Base-by-base conservation (phyloP, 805 yeast species). In the Suhomyces kilbournensis region DNA sequence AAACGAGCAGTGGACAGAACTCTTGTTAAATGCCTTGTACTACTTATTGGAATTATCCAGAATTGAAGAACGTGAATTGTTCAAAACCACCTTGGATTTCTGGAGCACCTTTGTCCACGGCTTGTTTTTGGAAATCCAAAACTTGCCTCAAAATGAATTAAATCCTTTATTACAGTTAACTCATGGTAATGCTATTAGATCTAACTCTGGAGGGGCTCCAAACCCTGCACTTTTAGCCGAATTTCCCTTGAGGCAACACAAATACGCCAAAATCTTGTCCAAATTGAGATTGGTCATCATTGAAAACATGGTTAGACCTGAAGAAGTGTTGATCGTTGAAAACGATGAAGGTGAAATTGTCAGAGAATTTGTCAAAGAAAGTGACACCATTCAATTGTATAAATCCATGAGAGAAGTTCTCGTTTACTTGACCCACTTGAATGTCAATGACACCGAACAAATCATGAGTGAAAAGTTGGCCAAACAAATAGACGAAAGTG, bases 321-420 rank as follows among this genome's bases (percentile, higher is more conserved):
- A 94, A 71, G 99, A 94, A 74, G 99, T 94, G 51, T 79, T 94
- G 52, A 83, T 94, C 74, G 97, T 92, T 48, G 98, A 94, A 71
- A 93, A 93, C 68, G 99, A 94, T 71, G 99, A 94, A 74, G 99
- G 99, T 61, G 99, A 94, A 74, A 93, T 94, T 69, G 99, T 94
- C 44, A 84, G 99, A 65, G 98, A 93, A 66, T 92, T 93, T 58
- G 97, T 93, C 52, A 90, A 90, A 66, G 99, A 94, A 71, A 87
- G 94, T 67, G 99, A 94, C 68, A 94, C 99, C 9, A 94, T 94
- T 64, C 96, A 91, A 60, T 78, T 94, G 56, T 94, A 94, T 77
- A 93, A 94, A 73, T 85, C 93, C 28, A 90, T 92, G 90, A 85
- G 98, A 70, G 98, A 94, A 70, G 96, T 91, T 12, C 77, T 94